Evolutionary conservation across 2,329 filamentous ascomycete genomes (phyloP), one percentile per base, ranked within the genome.

Genomic region (Xylaria sp.): DNA sequence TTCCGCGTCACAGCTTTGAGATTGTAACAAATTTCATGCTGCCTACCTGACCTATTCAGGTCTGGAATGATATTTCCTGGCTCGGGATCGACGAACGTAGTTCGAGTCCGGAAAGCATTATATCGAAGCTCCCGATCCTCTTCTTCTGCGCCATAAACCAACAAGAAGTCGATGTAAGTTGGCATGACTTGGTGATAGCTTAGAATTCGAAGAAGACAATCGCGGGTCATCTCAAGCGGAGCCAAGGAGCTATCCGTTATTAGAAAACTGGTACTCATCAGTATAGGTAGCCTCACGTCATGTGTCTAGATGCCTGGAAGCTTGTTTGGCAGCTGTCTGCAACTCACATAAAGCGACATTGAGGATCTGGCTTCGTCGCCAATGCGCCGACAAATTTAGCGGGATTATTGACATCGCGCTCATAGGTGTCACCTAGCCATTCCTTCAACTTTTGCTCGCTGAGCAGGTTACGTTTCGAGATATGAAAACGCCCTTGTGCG

Each of bases 181-280:
- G 78, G 76, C 73, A 77, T 78, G 4, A 79, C 75, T 73, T 80
- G 79, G 59, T 77, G 74, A 59, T 75, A 78, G 4, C 49, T 75
- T 2, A 79, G 54, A 7, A 79, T 73, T 36, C 71, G 64, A 15
- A 64, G 31, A 38, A 78, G 68, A 73, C 77, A 76, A 20, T 67
- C 38, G 0, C 68, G 71, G 2, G 71, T 77, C 28, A 78, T 71
- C 31, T 61, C 68, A 0, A 77, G 68, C 1, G 44, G 64, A n/a
- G 69, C 65, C 58, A 73, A 65, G 2, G 72, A 71, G 61, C 73
- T 67, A 38, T 63, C 65, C 3, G 71, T 71, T 6, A 70, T 62
- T 2, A 78, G 61, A 59, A 75, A 77, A 13, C 76, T 77, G 13
- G 13, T 13, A n/a, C n/a, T 28, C 4, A 11, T 48, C 38, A 65